Percentiles rank a stretch among this genome's conserved stretches.
Evolutionary conservation across 768 basidiomycete genomes (phyloP).

Genomic region (Flagelloscypha sp.): DNA sequence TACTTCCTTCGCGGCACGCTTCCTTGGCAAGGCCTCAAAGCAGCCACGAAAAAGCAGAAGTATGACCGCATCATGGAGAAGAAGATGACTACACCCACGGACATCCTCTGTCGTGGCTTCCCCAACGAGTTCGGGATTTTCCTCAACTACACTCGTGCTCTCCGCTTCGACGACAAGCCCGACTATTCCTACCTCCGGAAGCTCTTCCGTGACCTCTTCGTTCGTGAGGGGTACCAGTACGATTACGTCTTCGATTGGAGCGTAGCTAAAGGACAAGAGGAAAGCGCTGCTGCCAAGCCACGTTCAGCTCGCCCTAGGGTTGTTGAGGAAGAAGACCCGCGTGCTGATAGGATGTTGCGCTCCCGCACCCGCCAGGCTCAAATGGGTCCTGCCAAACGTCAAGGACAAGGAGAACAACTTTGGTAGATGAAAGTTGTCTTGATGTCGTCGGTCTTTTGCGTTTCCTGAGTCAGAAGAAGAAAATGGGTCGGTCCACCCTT

Average conservation of each 20-base stretch:
- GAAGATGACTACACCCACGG: constrained; percentile 99
- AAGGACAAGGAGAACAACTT: constrained; percentile 36
- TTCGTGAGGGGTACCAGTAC: constrained; percentile 96
- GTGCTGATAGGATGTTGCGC: constrained; percentile 80
- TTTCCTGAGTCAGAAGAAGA: not conserved
- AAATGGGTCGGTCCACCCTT: too few species aligned
- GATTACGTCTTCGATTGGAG: constrained; percentile 99
- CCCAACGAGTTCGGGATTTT: constrained; percentile 99
- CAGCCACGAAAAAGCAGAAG: constrained; percentile 99
- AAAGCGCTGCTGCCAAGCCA: constrained; percentile 57
- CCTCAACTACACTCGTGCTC: constrained; percentile 97
- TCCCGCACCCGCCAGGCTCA: constrained; percentile 82
- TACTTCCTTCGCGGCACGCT: constrained; percentile 98
- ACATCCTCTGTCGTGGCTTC: constrained; percentile 97
- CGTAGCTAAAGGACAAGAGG: constrained; percentile 68
- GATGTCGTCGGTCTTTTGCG: constrained; percentile 16
- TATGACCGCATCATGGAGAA: constrained; percentile 99
- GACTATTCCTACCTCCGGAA: constrained; percentile 99
- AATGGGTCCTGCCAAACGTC: constrained; percentile 41
- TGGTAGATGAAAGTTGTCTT: constrained; percentile 30
- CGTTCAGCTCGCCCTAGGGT: constrained; percentile 66
- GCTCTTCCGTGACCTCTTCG: constrained; percentile 96
- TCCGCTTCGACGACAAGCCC: constrained; percentile 99
- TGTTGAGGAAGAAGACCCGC: constrained; percentile 77
- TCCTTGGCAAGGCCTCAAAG: constrained; percentile 99